Percentiles rank a stretch among this genome's conserved stretches.
These are phyloP conservation scores for Ramularia endophylla DNA, from an alignment of 2,329 filamentous ascomycete genomes.

Conservation along the genomic window DNA sequence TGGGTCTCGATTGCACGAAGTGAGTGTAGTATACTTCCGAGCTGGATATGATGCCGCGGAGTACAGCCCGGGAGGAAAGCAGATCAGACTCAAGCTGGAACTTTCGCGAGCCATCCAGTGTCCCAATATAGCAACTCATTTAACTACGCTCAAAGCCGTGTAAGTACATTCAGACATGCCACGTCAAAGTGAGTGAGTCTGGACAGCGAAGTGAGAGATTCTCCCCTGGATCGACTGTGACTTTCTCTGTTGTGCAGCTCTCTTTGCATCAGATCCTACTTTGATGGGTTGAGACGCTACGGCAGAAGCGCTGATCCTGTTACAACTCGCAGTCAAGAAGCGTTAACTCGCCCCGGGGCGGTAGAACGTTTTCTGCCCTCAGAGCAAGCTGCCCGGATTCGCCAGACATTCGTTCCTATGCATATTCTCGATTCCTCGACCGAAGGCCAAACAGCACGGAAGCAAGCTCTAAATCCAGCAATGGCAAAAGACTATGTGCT, in stretches of 20 bases:
- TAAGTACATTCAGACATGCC: too few relatives aligned
- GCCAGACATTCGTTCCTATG: slow-evolving; percentile 35
- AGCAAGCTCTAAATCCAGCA: slow-evolving; percentile 21
- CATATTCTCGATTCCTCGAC: slow-evolving; percentile 32
- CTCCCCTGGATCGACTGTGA: neutral
- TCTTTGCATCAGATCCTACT: too few relatives aligned
- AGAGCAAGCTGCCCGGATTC: slow-evolving; percentile 22
- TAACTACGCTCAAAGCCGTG: too few relatives aligned
- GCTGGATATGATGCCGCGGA: too few relatives aligned
- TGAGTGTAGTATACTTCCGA: slow-evolving; percentile 41
- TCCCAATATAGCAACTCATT: too few relatives aligned
- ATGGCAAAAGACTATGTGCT: slow-evolving; percentile 32
- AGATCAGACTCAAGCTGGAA: too few relatives aligned
- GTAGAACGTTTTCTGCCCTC: slow-evolving; percentile 32
- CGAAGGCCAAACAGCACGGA: slow-evolving; percentile 24
- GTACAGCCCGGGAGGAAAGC: too few relatives aligned
- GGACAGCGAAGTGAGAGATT: slow-evolving; percentile 1
- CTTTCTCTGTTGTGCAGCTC: neutral
- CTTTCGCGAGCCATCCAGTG: too few relatives aligned
- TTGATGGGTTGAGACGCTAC: too few relatives aligned
- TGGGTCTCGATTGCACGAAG: slow-evolving; percentile 25
- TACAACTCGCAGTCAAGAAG: slow-evolving; percentile 39
- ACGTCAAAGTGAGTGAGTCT: too few relatives aligned
- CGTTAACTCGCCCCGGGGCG: slow-evolving; percentile 29
- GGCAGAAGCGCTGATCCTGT: too few relatives aligned